Evolutionary conservation across 306 rosid genomes (phyloP).

Genomic region (Dalbergia oliveri): DNA sequence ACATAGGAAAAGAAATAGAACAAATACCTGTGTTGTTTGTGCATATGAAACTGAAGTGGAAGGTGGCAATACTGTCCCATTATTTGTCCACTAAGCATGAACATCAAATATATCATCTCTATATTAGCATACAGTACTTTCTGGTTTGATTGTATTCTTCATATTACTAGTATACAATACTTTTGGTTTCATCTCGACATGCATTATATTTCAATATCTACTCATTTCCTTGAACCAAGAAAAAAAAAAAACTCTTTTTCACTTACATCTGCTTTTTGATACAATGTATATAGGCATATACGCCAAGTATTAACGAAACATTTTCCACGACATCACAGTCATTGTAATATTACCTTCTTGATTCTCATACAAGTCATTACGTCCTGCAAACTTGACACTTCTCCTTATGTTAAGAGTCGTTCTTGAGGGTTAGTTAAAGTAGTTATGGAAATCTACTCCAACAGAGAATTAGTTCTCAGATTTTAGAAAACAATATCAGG

Average conservation of each 20-base stretch:
- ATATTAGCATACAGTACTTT: background rate
- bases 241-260: too few relatives aligned
- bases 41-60: constrained; percentile 6
- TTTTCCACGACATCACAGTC: background rate
- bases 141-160: too few relatives aligned
- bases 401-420: background rate
- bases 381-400: background rate
- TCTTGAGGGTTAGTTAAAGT: too few relatives aligned
- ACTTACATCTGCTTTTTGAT: background rate
- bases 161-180: background rate
- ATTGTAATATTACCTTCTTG: background rate
- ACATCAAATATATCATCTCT: background rate
- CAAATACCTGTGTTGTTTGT: background rate
- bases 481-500: too few relatives aligned
- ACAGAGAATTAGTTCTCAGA: too few relatives aligned
- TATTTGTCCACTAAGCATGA: background rate
- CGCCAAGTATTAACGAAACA: background rate
- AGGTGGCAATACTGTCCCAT: background rate
- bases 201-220: too few relatives aligned
- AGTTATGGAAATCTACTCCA: too few relatives aligned
- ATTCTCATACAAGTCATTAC: background rate
- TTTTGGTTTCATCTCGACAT: background rate
- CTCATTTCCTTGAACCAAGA: too few relatives aligned
- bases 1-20: too few relatives aligned
- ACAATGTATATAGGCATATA: background rate